Evolutionary conservation across 2,329 filamentous ascomycete species (phyloP).

Genomic region (Teratosphaeriaceae sp.): DNA sequence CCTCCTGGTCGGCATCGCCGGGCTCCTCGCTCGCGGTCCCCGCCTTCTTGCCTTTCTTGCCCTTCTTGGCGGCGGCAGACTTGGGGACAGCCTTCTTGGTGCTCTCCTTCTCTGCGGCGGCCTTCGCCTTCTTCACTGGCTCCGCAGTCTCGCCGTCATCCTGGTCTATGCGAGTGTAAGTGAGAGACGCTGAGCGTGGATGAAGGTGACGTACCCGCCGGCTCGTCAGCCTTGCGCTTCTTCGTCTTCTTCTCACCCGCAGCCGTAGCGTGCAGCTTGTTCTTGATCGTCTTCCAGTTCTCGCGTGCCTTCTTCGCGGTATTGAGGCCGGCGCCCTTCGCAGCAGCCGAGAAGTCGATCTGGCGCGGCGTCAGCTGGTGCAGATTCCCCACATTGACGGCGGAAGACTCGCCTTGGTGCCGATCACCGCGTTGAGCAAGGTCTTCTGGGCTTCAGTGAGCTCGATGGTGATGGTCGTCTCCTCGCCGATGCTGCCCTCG

Average conservation of each 20-base stretch:
- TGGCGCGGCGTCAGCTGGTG: not conserved
- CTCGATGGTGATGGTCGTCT: not conserved
- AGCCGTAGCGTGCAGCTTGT: not conserved
- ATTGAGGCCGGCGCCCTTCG: not conserved
- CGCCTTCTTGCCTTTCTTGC: conserved; percentile 1
- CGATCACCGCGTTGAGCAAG: not conserved
- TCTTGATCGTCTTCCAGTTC: not conserved
- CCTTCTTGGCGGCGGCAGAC: not conserved
- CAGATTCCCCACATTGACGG: not conserved
- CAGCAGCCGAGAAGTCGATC: not conserved
- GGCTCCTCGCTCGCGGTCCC: not conserved
- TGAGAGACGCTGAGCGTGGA: not conserved
- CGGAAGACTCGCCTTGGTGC: not conserved
- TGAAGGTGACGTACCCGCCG: not conserved
- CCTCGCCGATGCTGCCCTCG: not conserved
- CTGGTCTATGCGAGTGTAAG: not conserved
- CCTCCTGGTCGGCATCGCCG: not conserved
- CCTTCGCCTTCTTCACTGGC: no score
- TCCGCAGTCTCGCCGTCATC: not conserved
- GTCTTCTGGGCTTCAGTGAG: not conserved
- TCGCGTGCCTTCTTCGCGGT: not conserved
- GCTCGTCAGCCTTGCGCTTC: not conserved
- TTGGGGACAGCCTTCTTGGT: not conserved
- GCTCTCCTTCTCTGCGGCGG: not conserved
- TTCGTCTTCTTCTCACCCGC: not conserved